These are phyloP conservation scores for Suillus spraguei DNA, from an alignment of 768 basidiomycete genomes.

Conservation along the genomic window DNA sequence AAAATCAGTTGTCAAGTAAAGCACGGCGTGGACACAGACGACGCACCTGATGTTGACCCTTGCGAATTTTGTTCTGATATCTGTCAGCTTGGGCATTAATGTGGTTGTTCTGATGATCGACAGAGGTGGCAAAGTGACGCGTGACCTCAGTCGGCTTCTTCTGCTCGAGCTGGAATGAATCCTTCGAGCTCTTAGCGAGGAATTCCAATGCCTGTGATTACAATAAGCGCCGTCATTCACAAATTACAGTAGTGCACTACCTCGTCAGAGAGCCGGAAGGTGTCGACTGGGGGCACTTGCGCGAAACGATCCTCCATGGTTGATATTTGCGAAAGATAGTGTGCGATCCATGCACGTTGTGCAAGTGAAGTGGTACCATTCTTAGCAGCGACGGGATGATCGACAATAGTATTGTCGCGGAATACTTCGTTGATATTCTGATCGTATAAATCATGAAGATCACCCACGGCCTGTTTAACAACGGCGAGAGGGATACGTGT, in stretches of 20 bases:
- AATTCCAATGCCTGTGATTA: conserved; percentile 27
- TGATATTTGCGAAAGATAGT: conserved; percentile 29
- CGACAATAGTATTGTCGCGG: not conserved
- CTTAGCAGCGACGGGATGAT: not conserved
- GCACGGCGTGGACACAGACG: not conserved
- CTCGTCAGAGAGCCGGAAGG: conserved; percentile 24
- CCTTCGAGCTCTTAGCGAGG: conserved; percentile 27
- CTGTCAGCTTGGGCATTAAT: conserved; percentile 26
- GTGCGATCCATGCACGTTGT: conserved; percentile 34
- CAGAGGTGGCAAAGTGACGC: conserved; percentile 22
- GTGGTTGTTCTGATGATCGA: conserved; percentile 16
- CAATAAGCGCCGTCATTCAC: not conserved
- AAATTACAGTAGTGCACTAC: conserved; percentile 18
- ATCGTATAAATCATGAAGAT: conserved; percentile 10
- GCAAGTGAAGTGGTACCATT: conserved; percentile 23
- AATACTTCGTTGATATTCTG: conserved; percentile 23
- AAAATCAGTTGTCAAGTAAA: not conserved
- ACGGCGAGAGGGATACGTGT: conserved; percentile 25
- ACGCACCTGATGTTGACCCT: conserved; percentile 42
- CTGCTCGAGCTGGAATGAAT: conserved; percentile 29
- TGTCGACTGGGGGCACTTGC: conserved; percentile 29
- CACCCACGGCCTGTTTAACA: conserved; percentile 18
- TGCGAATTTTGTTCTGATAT: conserved; percentile 32
- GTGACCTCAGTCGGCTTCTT: conserved; percentile 29
- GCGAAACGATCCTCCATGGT: conserved; percentile 25